These are phyloP conservation scores for Physaria fendleri DNA, from an alignment of 345 rosid genomes.

Conservation along the genomic window DNA sequence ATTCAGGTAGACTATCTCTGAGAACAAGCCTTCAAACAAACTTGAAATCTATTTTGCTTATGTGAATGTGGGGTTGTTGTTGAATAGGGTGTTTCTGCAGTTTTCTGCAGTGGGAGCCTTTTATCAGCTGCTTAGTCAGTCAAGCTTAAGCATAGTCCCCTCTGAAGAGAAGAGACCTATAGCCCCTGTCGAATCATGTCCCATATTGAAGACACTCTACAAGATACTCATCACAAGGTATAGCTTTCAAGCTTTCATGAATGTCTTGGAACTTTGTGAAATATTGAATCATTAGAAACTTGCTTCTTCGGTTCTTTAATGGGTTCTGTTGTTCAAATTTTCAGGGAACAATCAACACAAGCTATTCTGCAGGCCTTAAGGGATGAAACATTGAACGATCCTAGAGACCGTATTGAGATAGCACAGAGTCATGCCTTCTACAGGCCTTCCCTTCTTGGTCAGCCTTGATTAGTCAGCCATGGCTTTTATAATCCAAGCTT, in stretches of 20 bases:
- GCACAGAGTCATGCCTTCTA: conserved; percentile 90
- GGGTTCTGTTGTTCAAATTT: not conserved
- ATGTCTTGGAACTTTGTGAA: not conserved
- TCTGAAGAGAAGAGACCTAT: conserved; percentile 73
- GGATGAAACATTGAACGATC: conserved; percentile 92
- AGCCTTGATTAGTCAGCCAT: conserved; percentile 23
- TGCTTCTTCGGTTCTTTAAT: not conserved
- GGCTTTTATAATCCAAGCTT: conserved; percentile 4
- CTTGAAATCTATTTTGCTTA: not conserved
- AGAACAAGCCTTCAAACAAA: not conserved
- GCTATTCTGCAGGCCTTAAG: conserved; percentile 81
- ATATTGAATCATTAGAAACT: not conserved
- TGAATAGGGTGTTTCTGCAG: conserved; percentile 78
- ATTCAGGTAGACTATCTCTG: conserved; percentile 61
- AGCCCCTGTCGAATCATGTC: conserved; percentile 90
- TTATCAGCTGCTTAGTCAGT: conserved; percentile 75
- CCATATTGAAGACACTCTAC: conserved; percentile 75
- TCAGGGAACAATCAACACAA: conserved; percentile 64
- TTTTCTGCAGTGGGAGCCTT: conserved; percentile 93
- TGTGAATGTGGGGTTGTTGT: conserved; percentile 16
- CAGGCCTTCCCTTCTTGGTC: conserved; percentile 80
- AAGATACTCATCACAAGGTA: conserved; percentile 82
- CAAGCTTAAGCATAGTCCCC: conserved; percentile 61
- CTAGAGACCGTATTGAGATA: conserved; percentile 82
- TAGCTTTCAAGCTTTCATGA: too few relatives aligned